Conservation (phyloP, 2,329 filamentous ascomycete genomes). For the Penicillium rolfsii region DNA sequence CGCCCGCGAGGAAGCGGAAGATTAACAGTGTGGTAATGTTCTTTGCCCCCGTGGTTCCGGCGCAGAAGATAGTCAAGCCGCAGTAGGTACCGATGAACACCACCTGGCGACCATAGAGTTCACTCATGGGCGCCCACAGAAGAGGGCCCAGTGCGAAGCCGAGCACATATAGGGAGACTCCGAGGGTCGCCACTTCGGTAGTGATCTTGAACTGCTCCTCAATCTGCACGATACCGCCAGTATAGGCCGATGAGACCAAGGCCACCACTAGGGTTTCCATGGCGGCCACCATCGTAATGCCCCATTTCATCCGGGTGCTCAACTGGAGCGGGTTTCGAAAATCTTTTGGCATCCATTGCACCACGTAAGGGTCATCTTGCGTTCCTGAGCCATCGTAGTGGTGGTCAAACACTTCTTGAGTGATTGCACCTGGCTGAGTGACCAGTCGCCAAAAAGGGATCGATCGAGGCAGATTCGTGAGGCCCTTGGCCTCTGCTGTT, state of each 20-base stretch:
- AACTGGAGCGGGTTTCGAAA: constrained; percentile 48
- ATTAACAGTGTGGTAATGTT: constrained; percentile 65
- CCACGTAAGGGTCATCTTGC: constrained; percentile 47
- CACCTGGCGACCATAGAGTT: constrained; percentile 43
- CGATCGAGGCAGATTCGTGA: constrained; percentile 18
- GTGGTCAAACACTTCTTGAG: constrained; percentile 40
- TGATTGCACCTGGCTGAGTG: constrained; percentile 38
- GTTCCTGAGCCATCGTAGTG: constrained; percentile 46
- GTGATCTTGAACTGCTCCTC: constrained; percentile 40
- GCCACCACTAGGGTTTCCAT: constrained; percentile 48
- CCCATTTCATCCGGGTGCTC: constrained; percentile 43
- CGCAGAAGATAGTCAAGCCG: constrained; percentile 63
- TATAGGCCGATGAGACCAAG: constrained; percentile 49
- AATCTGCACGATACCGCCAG: constrained; percentile 44
- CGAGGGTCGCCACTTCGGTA: constrained; percentile 45
- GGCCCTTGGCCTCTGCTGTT: constrained; percentile 14
- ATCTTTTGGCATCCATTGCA: constrained; percentile 50
- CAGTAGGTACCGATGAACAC: constrained; percentile 41
- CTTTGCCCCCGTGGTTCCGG: constrained; percentile 59
- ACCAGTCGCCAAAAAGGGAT: constrained; percentile 42
- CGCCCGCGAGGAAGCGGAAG: constrained; percentile 68
- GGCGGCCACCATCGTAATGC: constrained; percentile 43
- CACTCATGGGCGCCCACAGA: constrained; percentile 49
- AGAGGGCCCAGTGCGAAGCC: constrained; percentile 52
- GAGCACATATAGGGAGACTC: constrained; percentile 51